Base-by-base conservation (phyloP, 257 asterid genomes). In the Solanum bukasovii region DNA sequence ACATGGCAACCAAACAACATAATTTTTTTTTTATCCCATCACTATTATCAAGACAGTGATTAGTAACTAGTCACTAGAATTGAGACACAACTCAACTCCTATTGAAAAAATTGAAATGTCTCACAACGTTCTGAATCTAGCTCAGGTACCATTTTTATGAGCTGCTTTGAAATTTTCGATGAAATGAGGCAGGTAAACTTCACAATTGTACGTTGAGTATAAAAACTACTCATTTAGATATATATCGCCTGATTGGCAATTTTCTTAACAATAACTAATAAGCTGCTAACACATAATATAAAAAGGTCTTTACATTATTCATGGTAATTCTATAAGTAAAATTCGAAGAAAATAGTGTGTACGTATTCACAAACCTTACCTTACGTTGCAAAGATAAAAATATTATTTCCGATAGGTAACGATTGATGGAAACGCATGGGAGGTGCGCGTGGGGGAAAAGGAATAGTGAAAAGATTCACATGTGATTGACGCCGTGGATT, bases 401-500 rank as follows among this genome's bases (percentile, higher is more conserved):
- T 9, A 23, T 23, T 63, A n/a, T 63, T 63, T 23, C 0, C 71
- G 14, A 63, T 63, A 63, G 72, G 8, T 2, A 27, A 1, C 75
- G 38, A 70, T 70, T 16, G 65, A 16, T 5, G 27, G 16, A 27
- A 29, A 81, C 85, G 35, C 85, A 81, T 40, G 20, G 38, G 37
- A 16, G 20, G 82, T 46, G 88, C 86, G 86, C 46, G 56, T 88
- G 35, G 40, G 27, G 13, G 10, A 18, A 44, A 23, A 0, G 74
- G 27, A 16, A 18, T n/a, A 56, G 6, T 23, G 13, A 73, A 40
- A 34, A 25, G 13, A 6, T 2, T 13, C 16, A 40, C 83, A 21
- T 84, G 88, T 74, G 91, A 91, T 84, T 85, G 91, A 81, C 92
- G 95, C 91, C 94, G 95, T 7, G 89, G 93, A 93, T 93, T 87